Conservation (phyloP, 2,329 filamentous ascomycete species). For the Daldinia sp. region DNA sequence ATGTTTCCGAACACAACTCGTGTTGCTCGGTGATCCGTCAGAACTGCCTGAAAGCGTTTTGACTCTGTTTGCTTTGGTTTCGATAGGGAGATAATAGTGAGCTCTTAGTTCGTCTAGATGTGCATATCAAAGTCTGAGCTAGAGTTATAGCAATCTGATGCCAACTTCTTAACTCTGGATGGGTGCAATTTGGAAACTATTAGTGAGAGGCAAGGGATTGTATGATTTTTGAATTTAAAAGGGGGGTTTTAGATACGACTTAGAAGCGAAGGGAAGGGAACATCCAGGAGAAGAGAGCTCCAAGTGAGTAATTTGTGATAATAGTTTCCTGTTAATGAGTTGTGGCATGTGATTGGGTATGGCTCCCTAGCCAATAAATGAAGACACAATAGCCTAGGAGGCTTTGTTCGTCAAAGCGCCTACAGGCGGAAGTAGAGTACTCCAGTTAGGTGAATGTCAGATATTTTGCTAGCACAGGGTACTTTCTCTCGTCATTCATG, state of each 20-base stretch:
- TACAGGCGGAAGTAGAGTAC: slow-evolving; percentile 51
- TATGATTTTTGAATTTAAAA: slow-evolving; percentile 30
- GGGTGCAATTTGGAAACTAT: slow-evolving; percentile 5
- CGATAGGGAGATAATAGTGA: slow-evolving; percentile 1
- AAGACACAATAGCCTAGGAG: slow-evolving; percentile 41
- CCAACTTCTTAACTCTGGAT: slow-evolving; percentile 15
- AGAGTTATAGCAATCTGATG: slow-evolving; percentile 11
- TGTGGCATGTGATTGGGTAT: slow-evolving; percentile 57
- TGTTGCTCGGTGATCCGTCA: slow-evolving; percentile 25
- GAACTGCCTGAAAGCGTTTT: slow-evolving; percentile 26
- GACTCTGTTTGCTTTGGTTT: slow-evolving; percentile 25
- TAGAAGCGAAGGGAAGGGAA: slow-evolving; percentile 45
- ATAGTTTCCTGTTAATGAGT: slow-evolving; percentile 48
- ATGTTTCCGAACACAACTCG: slow-evolving; percentile 9
- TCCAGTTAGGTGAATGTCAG: slow-evolving; percentile 51
- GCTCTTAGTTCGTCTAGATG: slow-evolving; percentile 8
- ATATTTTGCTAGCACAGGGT: slow-evolving; percentile 47
- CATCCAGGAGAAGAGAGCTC: slow-evolving; percentile 41
- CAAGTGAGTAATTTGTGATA: slow-evolving; percentile 53
- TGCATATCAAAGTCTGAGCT: slow-evolving; percentile 4
- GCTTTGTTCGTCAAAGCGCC: slow-evolving; percentile 45
- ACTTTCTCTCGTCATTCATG: slow-evolving; percentile 51
- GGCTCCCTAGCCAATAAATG: slow-evolving; percentile 53
- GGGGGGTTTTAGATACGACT: slow-evolving; percentile 40
- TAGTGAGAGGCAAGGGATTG: slow-evolving; percentile 33